Percentiles rank a stretch among this genome's conserved stretches.
These are phyloP conservation scores for Fusarium veterinarium DNA, from an alignment of 2,329 filamentous ascomycete genomes.

Conservation along the genomic window DNA sequence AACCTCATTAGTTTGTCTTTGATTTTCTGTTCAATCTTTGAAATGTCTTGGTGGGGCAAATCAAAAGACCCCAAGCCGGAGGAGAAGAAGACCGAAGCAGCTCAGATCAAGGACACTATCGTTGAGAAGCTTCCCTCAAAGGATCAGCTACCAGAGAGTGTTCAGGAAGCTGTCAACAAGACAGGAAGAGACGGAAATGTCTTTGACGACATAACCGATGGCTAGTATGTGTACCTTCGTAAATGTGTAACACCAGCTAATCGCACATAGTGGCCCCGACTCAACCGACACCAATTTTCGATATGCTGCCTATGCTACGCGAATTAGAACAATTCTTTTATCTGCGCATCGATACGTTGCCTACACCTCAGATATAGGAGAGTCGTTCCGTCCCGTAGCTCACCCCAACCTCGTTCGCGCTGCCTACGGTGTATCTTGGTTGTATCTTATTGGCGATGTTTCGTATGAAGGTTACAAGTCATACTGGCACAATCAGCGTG, in stretches of 20 bases:
- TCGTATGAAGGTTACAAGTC: constrained; percentile 94
- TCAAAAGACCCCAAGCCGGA: constrained; percentile 50
- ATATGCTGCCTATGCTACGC: constrained; percentile 91
- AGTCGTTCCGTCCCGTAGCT: constrained; percentile 93
- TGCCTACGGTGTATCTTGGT: constrained; percentile 93
- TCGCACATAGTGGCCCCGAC: constrained; percentile 62
- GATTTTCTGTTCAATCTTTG: not conserved
- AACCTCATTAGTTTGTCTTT: not conserved
- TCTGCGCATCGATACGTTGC: constrained; percentile 96
- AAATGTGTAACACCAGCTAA: constrained; percentile 17
- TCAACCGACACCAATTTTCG: constrained; percentile 87
- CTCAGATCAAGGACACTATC: constrained; percentile 49
- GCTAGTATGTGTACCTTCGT: constrained; percentile 70
- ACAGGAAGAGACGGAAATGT: constrained; percentile 75
- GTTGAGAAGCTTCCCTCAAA: constrained; percentile 61
- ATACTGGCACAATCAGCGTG: constrained; percentile 85
- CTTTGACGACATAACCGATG: constrained; percentile 81
- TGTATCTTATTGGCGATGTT: constrained; percentile 91
- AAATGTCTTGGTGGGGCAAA: constrained; percentile 59
- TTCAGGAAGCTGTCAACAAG: constrained; percentile 69
- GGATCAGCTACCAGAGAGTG: constrained; percentile 63
- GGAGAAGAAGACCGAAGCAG: constrained; percentile 41
- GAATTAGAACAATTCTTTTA: constrained; percentile 86
- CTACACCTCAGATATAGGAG: constrained; percentile 96
- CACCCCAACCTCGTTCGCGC: constrained; percentile 83